phyloP scores from a whole-genome alignment of 352 stramenopile species.

The Pythium rishiriense region DNA sequence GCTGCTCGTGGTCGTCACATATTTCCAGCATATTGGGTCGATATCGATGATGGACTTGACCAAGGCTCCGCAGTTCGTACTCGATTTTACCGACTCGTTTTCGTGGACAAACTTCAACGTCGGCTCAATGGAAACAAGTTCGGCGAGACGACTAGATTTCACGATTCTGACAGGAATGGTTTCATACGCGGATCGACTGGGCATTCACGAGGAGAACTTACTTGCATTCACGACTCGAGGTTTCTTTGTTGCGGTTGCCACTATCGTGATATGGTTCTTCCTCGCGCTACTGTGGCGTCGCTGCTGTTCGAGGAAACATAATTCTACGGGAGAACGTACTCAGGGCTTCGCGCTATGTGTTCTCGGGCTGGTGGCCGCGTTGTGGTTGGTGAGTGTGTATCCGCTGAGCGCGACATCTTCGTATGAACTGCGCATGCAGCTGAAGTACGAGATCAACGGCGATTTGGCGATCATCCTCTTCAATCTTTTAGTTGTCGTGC shows the following conservation, averaged over 20 bases:
- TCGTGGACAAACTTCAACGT: constrained; percentile 64
- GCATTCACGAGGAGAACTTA: constrained; percentile 50
- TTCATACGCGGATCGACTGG: constrained; percentile 65
- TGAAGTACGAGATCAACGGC: constrained; percentile 46
- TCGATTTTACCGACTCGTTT: constrained; percentile 79
- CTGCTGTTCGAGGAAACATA: neutral
- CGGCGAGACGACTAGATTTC: constrained; percentile 22
- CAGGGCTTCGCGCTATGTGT: constrained; percentile 53
- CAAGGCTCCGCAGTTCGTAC: constrained; percentile 71
- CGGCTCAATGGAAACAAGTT: neutral
- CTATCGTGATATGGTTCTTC: constrained; percentile 46
- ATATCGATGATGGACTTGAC: constrained; percentile 74
- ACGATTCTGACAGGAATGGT: constrained; percentile 69
- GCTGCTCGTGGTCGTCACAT: constrained; percentile 54
- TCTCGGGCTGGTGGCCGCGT: constrained; percentile 45
- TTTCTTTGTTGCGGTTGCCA: constrained; percentile 43
- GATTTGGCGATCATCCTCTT: constrained; percentile 48
- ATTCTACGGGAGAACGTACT: neutral
- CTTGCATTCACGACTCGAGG: constrained; percentile 41
- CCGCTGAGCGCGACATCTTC: constrained; percentile 55
- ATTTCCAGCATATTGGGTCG: constrained; percentile 70
- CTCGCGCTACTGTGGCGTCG: constrained; percentile 9
- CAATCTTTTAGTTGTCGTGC: constrained; percentile 46
- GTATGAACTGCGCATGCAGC: constrained; percentile 68
- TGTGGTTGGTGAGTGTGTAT: constrained; percentile 60